Evolutionary conservation across 352 stramenopile genomes (phyloP), one percentile per base, ranked within the genome.

Genomic region (Pythium guiyangense): DNA sequence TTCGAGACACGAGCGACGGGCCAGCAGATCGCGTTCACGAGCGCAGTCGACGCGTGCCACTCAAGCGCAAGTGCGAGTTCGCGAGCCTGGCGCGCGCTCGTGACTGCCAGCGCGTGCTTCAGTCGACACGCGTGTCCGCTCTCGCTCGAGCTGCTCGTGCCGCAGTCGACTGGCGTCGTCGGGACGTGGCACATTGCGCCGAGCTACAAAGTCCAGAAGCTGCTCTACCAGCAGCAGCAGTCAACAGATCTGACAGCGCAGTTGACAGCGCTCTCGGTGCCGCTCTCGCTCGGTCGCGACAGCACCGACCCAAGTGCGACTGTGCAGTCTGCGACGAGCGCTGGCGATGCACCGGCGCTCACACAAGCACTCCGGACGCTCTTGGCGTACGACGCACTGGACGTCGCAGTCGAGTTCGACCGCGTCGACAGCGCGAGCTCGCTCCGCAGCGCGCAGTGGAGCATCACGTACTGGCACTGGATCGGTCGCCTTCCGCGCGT

Each of bases 71-170:
- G 68, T 39, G 69, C 73, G 18, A 77, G 65, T n/a, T 43, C 58
- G 6, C 26, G 59, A 2, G 71, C 66, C 26, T 84, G 77, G n/a
- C n/a, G n/a, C n/a, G 68, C 71, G 57, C 66, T 87, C n/a, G 67
- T 83, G 22, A 71, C 69, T 12, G 77, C 77, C 1, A 84, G 74
- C 27, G 74, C 74, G 31, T 87, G 77, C 45, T 84, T 74, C 54
- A 80, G 72, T 27, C 66, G 67, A n/a, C 52, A 56, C 25, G 45
- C 59, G 4, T 87, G 77, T 45, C 64, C 67, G 27, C 53, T 87
- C 10, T 76, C 65, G 12, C 60, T 84, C 31, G 57, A 69, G 11
- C 57, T 70, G 15, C 59, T 85, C 27, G 18, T 87, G 26, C 66
- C 70, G 10, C 63, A 51, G 15, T 54, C 72, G 0, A 56, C 61